A percentile compares a stretch with the other conserved stretches of the same genome.
phyloP scores from a whole-genome alignment of 116 monocot genomes.

The Phalaenopsis hybrid region DNA sequence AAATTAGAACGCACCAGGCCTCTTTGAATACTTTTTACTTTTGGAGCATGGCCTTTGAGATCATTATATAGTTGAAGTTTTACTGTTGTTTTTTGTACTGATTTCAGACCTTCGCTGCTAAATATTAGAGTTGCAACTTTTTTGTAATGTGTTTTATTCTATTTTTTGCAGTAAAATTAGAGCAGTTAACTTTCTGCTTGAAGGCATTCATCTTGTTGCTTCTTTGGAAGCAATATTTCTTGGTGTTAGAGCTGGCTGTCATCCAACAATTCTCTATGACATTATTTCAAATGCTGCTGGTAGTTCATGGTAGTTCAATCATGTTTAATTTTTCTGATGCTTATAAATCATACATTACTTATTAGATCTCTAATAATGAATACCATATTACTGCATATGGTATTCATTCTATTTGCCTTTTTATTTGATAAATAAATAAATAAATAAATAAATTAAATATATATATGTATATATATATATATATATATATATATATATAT shows the following conservation, averaged over 20 bases:
- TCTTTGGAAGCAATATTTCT: constrained; percentile 87
- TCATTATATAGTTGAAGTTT: not conserved
- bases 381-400: not conserved
- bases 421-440: not conserved
- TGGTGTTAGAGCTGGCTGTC: constrained; percentile 73
- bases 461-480: too few relatives aligned
- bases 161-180: constrained; percentile 61
- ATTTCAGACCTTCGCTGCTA: not conserved
- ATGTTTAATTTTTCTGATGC: not conserved
- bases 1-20: not conserved
- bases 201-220: constrained; percentile 78
- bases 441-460: too few relatives aligned
- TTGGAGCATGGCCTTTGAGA: not conserved
- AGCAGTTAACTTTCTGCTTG: constrained; percentile 71
- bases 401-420: not conserved
- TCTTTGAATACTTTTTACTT: not conserved
- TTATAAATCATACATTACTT: not conserved
- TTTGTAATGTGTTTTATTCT: constrained; percentile 3
- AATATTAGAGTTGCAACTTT: not conserved
- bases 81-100: not conserved
- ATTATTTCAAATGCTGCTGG: constrained; percentile 98
- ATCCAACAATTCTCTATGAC: constrained; percentile 82
- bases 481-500: too few relatives aligned
- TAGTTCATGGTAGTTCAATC: constrained; percentile 64
- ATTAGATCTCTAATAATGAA: not conserved